A percentile compares a stretch with the other conserved stretches of the same genome.
These are phyloP conservation scores for Apiotrichum gracile DNA, from an alignment of 1,284 basidiomycete genomes.

Conservation along the genomic window DNA sequence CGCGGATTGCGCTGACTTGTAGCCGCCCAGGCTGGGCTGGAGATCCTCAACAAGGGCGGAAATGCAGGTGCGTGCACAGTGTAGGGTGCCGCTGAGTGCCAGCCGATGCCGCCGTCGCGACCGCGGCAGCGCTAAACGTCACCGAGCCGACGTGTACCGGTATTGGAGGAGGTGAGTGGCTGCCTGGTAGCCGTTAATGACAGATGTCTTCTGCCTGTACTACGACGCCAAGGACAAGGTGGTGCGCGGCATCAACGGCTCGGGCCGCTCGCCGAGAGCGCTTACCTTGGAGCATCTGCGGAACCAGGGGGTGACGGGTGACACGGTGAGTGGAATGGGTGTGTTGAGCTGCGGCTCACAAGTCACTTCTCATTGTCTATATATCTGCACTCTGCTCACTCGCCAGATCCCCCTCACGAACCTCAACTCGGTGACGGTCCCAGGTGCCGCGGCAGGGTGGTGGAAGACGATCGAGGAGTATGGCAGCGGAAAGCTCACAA, in stretches of 20 bases:
- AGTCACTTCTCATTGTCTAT: neutral
- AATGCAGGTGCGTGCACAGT: conserved; percentile 57
- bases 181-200: neutral
- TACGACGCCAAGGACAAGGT: conserved; percentile 73
- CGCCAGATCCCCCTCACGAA: conserved; percentile 62
- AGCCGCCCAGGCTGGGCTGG: conserved; percentile 71
- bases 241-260: conserved; percentile 57
- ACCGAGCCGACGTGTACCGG: conserved; percentile 58
- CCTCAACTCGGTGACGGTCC: conserved; percentile 85
- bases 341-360: neutral
- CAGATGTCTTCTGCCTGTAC: conserved; percentile 85
- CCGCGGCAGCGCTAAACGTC: conserved; percentile 78
- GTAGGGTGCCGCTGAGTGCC: neutral
- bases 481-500: conserved; percentile 71
- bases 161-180: conserved; percentile 48
- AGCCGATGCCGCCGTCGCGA: conserved; percentile 71
- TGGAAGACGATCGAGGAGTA: conserved; percentile 76
- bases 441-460: conserved; percentile 90
- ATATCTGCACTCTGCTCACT: neutral
- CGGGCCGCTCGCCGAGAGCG: conserved; percentile 72
- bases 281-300: conserved; percentile 69
- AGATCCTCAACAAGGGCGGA: conserved; percentile 75
- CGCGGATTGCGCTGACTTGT: too few relatives aligned
- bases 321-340: conserved; percentile 33
- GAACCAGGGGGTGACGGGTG: conserved; percentile 61